Conservation (phyloP, 1,284 basidiomycete genomes). For the Acaromyces ingoldii region DNA sequence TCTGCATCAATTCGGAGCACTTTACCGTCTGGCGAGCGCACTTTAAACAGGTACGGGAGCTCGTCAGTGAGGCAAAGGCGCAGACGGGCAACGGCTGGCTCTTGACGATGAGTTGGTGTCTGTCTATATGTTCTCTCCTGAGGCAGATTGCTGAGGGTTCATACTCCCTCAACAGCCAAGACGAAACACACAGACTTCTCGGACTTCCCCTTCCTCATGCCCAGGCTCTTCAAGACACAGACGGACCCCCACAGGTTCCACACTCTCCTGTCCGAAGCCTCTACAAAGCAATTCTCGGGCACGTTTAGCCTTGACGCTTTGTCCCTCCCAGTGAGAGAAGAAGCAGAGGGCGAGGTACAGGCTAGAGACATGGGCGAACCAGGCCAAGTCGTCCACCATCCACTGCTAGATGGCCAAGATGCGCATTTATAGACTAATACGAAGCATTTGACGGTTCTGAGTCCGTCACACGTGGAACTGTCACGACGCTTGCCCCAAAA, state of each 20-base stretch:
- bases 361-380: conserved; percentile 1
- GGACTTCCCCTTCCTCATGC: conserved; percentile 38
- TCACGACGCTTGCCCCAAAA: no score
- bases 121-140: background rate
- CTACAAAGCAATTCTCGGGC: background rate
- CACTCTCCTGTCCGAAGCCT: background rate
- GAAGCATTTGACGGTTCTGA: no score
- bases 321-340: background rate
- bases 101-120: conserved; percentile 13
- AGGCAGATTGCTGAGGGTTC: background rate
- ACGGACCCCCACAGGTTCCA: background rate
- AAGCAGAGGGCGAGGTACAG: background rate
- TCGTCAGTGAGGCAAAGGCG: conserved; percentile 17
- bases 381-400: conserved; percentile 1
- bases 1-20: conserved; percentile 40
- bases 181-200: conserved; percentile 36
- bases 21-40: conserved; percentile 38
- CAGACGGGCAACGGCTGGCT: conserved; percentile 28
- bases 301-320: background rate
- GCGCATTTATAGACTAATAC: no score
- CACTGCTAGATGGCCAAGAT: no score
- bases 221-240: conserved; percentile 8
- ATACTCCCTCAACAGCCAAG: background rate
- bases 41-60: conserved; percentile 23
- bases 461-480: no score